Evolutionary conservation across 305 asterid species (phyloP), one percentile per base, ranked within the genome.

Genomic region (Fraxinus ornus): DNA sequence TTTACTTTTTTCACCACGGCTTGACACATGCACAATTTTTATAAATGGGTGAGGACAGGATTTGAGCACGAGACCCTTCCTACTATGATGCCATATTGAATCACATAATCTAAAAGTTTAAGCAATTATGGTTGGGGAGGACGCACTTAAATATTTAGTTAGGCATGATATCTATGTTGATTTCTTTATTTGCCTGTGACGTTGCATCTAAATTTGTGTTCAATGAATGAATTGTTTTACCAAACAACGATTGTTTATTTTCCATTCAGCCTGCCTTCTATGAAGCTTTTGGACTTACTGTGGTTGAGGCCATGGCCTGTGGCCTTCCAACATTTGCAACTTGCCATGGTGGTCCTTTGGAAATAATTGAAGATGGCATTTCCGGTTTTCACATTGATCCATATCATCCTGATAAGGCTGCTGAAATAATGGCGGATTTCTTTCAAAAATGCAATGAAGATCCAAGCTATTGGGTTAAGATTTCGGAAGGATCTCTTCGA

Each of bases 311-410:
- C 35, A 96, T 96, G 99, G 89, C 92, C 1, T 94, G 98, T 83
- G 99, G 98, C 10, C 95, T 96, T 79, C 98, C 99, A 19, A 89
- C 98, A n/a, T 89, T 94, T 83, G 98, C 99, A 35, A 96, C 99
- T 35, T 88, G 90, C 88, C 97, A 96, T 66, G 99, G 99, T 9
- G 99, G 99, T 39, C 99, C 99, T 0, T 60, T 89, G 89, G 99
- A 96, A 89, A 96, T 96, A n/a, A 96, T 96, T 9, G 97, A 94
- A 90, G 84, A 93, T 37, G 97, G 97, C 37, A 22, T 89, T 37
- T 96, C 98, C 0, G 99, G 99, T 9, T 96, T 94, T 81, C 97
- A 93, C 82, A 91, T 94, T 13, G 98, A 96, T 84, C 99, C 99
- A 0, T 96, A 96, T 85, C 97, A 96, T 83, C 96, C 98, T 0